Evolutionary conservation across 2,329 filamentous ascomycete genomes (phyloP), one percentile per base, ranked within the genome.

Genomic region (Ceratocystis variospora): DNA sequence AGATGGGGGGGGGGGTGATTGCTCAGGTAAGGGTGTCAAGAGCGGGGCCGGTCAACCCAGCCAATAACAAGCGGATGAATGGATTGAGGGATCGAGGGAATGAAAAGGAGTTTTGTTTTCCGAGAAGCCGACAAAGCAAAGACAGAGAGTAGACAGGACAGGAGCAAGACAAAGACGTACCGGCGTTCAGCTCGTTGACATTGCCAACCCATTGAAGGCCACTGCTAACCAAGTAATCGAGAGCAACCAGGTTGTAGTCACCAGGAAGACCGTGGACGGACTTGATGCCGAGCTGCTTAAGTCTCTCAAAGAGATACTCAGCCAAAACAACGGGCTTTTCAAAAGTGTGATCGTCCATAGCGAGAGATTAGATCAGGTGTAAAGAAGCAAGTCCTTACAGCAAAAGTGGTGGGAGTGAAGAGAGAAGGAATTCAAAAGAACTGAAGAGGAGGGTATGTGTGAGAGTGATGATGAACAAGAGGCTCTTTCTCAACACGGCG

Each of bases 141-240:
- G 31, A 31, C 17, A 61, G 31, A 65, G 8, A 45, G 5, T 15
- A 63, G 12, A 10, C 3, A 37, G n/a, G 46, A 17, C 5, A 6
- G 17, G 10, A 6, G 12, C 53, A 69, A 59, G 71, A 70, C 22
- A 71, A 19, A 70, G n/a, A 73, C 79, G 74, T 71, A 84, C 85
- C 84, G 59, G 87, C 87, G 73, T 89, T 89, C 67, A 89, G 80
- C 74, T 89, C 87, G 72, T 89, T 89, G 70, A 84, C 83, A 73
- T 85, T 89, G 67, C 83, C 83, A 50, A 87, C 82, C 85, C 85
- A 88, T 71, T 80, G 79, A 46, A 89, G 75, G 5, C 79, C 81
- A 61, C 77, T 77, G 45, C 81, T 78, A 28, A 80, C 77, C 55
- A 89, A 75, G 73, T 87, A 87, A 73, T 89, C 87, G 28, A 89